Evolutionary conservation across 2,329 filamentous ascomycete species (phyloP).

Genomic region (Juglanconis oblonga): DNA sequence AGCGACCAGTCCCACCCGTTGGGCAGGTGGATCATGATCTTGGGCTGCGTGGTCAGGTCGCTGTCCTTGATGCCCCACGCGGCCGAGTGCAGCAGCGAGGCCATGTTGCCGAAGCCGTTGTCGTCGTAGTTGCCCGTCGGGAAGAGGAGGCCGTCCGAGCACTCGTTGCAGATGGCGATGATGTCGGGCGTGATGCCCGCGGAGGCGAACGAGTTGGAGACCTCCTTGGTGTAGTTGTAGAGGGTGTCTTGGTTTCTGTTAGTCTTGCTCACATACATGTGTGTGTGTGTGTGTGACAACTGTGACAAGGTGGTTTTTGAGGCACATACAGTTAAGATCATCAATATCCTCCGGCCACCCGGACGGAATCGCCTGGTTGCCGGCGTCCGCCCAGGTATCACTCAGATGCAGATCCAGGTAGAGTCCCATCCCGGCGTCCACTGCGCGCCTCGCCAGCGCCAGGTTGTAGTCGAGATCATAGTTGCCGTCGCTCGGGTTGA

Average conservation of each 20-base stretch:
- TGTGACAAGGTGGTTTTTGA: neutral
- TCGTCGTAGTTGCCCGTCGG: slow-evolving; percentile 49
- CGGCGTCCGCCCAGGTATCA: slow-evolving; percentile 70
- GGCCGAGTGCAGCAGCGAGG: slow-evolving; percentile 61
- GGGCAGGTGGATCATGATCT: slow-evolving; percentile 73
- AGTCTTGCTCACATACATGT: neutral
- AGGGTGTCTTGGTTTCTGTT: slow-evolving; percentile 29
- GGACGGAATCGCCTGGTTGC: slow-evolving; percentile 57
- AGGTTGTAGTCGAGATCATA: slow-evolving; percentile 72
- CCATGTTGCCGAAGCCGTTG: slow-evolving; percentile 58
- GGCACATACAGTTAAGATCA: slow-evolving; percentile 49
- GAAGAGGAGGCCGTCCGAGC: slow-evolving; percentile 64
- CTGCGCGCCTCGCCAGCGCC: slow-evolving; percentile 61
- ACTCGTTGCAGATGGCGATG: slow-evolving; percentile 73
- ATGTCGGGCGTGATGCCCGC: slow-evolving; percentile 56
- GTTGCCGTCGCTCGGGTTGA: slow-evolving; percentile 60
- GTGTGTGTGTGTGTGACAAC: too few species aligned
- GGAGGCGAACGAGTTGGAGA: slow-evolving; percentile 58
- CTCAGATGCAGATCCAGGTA: slow-evolving; percentile 64
- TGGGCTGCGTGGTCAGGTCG: slow-evolving; percentile 51
- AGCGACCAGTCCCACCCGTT: slow-evolving; percentile 71
- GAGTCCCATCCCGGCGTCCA: slow-evolving; percentile 58
- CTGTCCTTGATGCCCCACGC: slow-evolving; percentile 64
- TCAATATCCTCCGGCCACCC: slow-evolving; percentile 62
- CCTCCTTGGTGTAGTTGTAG: slow-evolving; percentile 66